Conservation (phyloP, 805 yeast genomes). For the Yarrowia deformans region DNA sequence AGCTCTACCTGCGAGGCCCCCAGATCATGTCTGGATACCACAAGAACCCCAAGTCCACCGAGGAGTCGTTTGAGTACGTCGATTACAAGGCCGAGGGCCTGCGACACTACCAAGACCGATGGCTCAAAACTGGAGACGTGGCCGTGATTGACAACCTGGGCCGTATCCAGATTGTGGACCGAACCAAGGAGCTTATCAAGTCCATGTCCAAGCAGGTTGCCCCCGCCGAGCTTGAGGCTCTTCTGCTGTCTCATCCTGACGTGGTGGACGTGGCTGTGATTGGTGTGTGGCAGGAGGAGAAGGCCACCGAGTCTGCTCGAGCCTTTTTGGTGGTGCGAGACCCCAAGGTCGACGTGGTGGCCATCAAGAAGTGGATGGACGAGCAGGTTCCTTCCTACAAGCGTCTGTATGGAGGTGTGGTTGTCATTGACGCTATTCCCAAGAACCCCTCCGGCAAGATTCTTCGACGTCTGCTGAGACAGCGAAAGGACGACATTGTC, state of each 20-base stretch:
- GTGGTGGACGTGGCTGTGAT: slow-evolving; percentile 46
- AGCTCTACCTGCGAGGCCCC: slow-evolving; percentile 61
- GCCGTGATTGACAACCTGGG: slow-evolving; percentile 54
- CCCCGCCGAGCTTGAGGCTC: slow-evolving; percentile 47
- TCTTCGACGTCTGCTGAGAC: slow-evolving; percentile 87
- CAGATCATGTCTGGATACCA: slow-evolving; percentile 62
- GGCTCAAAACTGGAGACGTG: slow-evolving; percentile 64
- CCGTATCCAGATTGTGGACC: slow-evolving; percentile 59
- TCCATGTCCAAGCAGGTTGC: slow-evolving; percentile 48
- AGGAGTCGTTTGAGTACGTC: slow-evolving; percentile 54
- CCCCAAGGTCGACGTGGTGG: slow-evolving; percentile 32
- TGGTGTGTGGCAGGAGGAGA: slow-evolving; percentile 49
- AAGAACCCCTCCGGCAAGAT: slow-evolving; percentile 93
- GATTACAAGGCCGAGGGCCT: slow-evolving; percentile 60
- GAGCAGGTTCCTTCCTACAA: slow-evolving; percentile 47
- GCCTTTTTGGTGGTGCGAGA: slow-evolving; percentile 44
- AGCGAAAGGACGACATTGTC: slow-evolving; percentile 48
- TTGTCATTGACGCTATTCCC: slow-evolving; percentile 81
- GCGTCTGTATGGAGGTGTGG: slow-evolving; percentile 53
- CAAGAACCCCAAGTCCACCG: slow-evolving; percentile 59
- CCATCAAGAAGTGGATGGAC: slow-evolving; percentile 45
- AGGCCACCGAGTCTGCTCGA: slow-evolving; percentile 46
- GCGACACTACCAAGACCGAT: slow-evolving; percentile 40
- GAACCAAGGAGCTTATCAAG: slow-evolving; percentile 74
- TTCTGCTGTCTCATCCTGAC: slow-evolving; percentile 44